A percentile compares a stretch with the other conserved stretches of the same genome.
Evolutionary conservation across 345 rosid species (phyloP).

Genomic region (Hibiscus trionum): DNA sequence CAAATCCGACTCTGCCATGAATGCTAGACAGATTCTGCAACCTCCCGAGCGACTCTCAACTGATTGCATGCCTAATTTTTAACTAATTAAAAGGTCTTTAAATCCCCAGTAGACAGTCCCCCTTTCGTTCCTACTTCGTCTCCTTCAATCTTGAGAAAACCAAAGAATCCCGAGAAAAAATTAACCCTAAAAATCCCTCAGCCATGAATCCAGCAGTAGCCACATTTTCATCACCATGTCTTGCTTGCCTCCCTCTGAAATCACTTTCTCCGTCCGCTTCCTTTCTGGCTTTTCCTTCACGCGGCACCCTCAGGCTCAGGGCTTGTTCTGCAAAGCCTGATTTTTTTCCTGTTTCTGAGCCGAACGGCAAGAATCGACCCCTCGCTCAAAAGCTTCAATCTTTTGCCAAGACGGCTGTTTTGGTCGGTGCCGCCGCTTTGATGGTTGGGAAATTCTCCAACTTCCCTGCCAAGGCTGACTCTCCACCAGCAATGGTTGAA

Average conservation of each 20-base stretch:
- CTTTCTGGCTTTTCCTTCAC: conserved; percentile 11
- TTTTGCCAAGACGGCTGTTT: conserved; percentile 42
- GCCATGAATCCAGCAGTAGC: conserved; percentile 33
- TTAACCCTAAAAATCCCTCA: background rate
- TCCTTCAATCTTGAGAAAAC: background rate
- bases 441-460: conserved; percentile 33
- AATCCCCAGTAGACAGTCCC: background rate
- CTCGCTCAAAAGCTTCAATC: conserved; percentile 29
- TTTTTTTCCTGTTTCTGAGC: background rate
- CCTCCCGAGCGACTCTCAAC: no score
- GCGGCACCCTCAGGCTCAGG: conserved; percentile 13
- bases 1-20: no score
- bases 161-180: background rate
- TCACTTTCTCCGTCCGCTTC: conserved; percentile 15
- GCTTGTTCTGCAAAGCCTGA: conserved; percentile 21
- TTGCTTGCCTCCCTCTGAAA: conserved; percentile 19
- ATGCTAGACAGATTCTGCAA: no score
- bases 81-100: background rate
- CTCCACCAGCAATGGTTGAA: conserved; percentile 36
- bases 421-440: conserved; percentile 46
- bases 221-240: conserved; percentile 18
- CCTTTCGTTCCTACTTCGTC: background rate
- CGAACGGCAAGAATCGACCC: conserved; percentile 1
- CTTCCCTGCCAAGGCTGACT: conserved; percentile 50
- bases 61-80: no score